These are phyloP conservation scores for Fraxinus xanthoxyloides DNA, from an alignment of 305 asterid species.

Conservation along the genomic window DNA sequence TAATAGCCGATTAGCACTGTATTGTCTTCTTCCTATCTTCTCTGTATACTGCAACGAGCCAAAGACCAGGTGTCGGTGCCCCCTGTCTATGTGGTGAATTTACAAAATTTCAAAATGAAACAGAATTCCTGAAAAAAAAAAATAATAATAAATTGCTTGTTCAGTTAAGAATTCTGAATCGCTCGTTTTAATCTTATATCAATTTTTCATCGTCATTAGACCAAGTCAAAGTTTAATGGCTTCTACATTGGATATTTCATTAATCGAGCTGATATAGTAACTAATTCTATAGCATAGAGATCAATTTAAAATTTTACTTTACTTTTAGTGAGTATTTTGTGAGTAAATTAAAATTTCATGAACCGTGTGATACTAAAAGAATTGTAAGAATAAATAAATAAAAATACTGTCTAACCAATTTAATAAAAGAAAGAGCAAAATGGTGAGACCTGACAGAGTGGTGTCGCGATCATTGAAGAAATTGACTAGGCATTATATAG, in stretches of 20 bases:
- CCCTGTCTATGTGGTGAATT: neutral
- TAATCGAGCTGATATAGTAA: too few relatives aligned
- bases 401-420: too few relatives aligned
- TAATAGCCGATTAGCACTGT: too few relatives aligned
- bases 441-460: neutral
- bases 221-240: neutral
- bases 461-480: neutral
- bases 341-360: too few relatives aligned
- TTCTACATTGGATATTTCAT: neutral
- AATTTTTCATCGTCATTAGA: too few relatives aligned
- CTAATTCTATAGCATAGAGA: neutral
- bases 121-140: neutral
- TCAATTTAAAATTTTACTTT: neutral
- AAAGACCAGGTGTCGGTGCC: too few relatives aligned
- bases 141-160: neutral
- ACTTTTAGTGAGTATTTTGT: too few relatives aligned
- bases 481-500: conserved; percentile 27
- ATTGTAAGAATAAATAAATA: neutral
- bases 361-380: neutral
- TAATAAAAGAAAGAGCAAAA: too few relatives aligned
- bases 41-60: too few relatives aligned
- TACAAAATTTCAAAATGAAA: neutral
- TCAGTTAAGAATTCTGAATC: too few relatives aligned
- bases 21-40: too few relatives aligned
- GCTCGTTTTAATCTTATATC: neutral